Evolutionary conservation across 192 early-diverging fungal genomes (phyloP), one percentile per base, ranked within the genome.

Genomic region (Funneliformis mosseae): DNA sequence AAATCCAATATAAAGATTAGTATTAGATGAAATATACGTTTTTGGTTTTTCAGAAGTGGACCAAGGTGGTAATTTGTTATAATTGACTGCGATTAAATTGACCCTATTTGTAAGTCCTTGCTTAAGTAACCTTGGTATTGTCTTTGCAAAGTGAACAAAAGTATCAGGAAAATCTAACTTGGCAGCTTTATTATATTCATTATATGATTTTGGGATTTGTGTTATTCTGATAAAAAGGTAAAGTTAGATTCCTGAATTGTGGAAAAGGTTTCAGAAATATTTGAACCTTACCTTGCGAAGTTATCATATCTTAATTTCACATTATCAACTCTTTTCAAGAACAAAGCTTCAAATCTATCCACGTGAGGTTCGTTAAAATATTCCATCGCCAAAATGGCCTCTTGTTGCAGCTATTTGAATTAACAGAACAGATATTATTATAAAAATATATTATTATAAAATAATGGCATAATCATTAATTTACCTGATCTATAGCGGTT

Each of bases 301-400:
- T 95, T 92, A 81, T 96, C 95, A 78, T 88, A 96, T 67, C 89
- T 87, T 18, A 92, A 81, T 55, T 88, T 89, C 2, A 87, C 76
- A 46, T 90, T 88, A 71, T 93, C 87, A 59, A 94, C 89, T 28
- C 89, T 91, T 72, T 87, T 89, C 82, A 96, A 84, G 82, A 96
- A 96, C n/a, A 96, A 80, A 5, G 89, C 81, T 69, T 93, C 94
- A 77, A 96, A 96, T 72, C 87, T 86, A 85, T 96, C 95, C 21
- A 82, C 85, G 7, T 77, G 84, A 7, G 84, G 73, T 45, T 95
- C 94, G 72, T 89, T 91, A 38, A 96, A 88, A 68, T 91, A 87
- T 8, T 70, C 77, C 81, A 93, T 86, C 1, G 91, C 91, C 45
- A 93, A 55, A 39, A 82, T 81, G 4, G 94, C 93, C 76, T 95